A percentile compares a stretch with the other conserved stretches of the same genome.
These are phyloP conservation scores for Thinopyrum obtusiflorum DNA, from an alignment of 202 grass and related monocot species.

Conservation along the genomic window DNA sequence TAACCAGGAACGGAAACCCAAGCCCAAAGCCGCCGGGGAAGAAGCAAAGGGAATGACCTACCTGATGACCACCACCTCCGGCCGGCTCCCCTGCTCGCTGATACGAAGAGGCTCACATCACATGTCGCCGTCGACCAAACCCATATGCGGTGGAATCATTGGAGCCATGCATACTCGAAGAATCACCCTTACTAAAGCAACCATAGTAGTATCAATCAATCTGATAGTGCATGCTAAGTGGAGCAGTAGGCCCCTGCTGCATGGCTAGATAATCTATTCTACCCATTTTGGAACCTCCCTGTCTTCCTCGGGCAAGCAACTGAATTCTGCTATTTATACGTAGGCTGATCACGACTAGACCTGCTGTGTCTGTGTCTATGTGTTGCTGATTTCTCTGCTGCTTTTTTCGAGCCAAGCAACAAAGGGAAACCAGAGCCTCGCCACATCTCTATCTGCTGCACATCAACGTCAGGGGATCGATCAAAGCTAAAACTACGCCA, in stretches of 20 bases:
- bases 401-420: conserved; percentile 46
- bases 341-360: conserved; percentile 46
- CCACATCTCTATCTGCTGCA: conserved; percentile 18
- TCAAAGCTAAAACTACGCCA: conserved; percentile 25
- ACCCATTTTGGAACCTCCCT: conserved; percentile 48
- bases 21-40: neutral
- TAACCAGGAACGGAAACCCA: neutral
- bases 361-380: neutral
- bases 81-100: neutral
- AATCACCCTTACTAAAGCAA: neutral
- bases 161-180: neutral
- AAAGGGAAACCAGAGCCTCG: conserved; percentile 11
- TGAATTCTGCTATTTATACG: neutral
- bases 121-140: conserved; percentile 8
- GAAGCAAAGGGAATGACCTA: neutral
- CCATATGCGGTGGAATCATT: neutral
- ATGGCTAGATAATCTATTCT: neutral
- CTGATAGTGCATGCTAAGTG: neutral
- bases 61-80: neutral
- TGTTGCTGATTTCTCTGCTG: conserved; percentile 25
- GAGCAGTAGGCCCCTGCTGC: no score
- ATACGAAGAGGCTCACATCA: conserved; percentile 23
- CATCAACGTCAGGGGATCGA: conserved; percentile 46
- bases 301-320: neutral
- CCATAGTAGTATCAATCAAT: neutral